phyloP scores from a whole-genome alignment of 2,329 filamentous ascomycete species.

The Fulvia fulva region DNA sequence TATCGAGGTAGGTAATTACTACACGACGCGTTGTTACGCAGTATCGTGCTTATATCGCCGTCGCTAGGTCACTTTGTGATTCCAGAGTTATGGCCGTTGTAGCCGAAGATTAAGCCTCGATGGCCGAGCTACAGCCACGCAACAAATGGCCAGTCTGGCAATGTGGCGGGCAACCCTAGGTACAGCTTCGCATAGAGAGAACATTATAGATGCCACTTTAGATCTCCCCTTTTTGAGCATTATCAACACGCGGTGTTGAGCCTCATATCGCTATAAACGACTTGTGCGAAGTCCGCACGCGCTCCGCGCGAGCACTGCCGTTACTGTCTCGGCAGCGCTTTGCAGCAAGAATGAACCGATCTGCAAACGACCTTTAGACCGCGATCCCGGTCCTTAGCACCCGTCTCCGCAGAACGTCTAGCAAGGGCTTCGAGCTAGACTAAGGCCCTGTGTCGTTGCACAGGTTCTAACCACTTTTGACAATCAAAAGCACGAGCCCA shows the following conservation, averaged over 20 bases:
- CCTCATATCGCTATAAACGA: neutral
- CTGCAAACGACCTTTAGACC: neutral
- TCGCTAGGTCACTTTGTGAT: too few relatives aligned
- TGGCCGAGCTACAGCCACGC: too few relatives aligned
- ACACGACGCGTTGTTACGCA: too few relatives aligned
- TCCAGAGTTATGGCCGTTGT: too few relatives aligned
- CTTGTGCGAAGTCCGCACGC: neutral
- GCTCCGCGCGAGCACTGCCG: neutral
- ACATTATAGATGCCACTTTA: neutral
- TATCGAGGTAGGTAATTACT: too few relatives aligned
- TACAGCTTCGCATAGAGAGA: neutral
- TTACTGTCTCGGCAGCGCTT: neutral
- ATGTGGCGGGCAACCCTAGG: too few relatives aligned
- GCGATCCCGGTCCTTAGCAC: neutral
- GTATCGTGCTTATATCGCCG: too few relatives aligned
- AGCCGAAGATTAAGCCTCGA: too few relatives aligned
- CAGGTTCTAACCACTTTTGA: too few relatives aligned
- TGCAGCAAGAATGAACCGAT: neutral
- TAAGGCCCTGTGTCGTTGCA: too few relatives aligned
- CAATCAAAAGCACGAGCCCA: too few relatives aligned
- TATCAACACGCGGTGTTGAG: neutral
- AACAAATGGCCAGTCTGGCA: too few relatives aligned
- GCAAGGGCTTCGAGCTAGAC: neutral
- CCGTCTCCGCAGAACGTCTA: neutral
- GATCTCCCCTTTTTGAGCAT: neutral